Percentiles rank a stretch among this genome's conserved stretches.
These are phyloP conservation scores for Xerocomus brunneocitrinus DNA, from an alignment of 768 basidiomycete genomes.

Conservation along the genomic window DNA sequence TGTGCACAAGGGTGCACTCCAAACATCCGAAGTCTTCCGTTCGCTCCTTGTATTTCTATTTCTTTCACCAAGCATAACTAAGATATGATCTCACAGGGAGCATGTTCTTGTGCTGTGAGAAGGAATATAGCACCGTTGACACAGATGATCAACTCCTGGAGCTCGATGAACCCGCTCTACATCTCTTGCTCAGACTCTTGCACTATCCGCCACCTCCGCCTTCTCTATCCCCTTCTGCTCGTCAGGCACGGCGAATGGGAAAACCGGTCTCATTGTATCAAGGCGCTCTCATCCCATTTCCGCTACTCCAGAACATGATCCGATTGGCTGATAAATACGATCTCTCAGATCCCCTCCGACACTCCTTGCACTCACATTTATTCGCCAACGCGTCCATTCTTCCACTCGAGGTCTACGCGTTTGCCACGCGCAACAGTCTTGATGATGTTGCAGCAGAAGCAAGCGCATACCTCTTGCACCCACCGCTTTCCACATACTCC, in stretches of 20 bases:
- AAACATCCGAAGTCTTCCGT: slow-evolving; percentile 63
- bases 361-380: slow-evolving; percentile 48
- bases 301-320: slow-evolving; percentile 55
- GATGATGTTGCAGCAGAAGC: slow-evolving; percentile 49
- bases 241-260: slow-evolving; percentile 27
- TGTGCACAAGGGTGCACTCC: slow-evolving; percentile 47
- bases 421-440: slow-evolving; percentile 43
- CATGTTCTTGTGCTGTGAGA: slow-evolving; percentile 64
- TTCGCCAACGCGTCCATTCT: slow-evolving; percentile 44
- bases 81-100: slow-evolving; percentile 39
- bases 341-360: slow-evolving; percentile 42
- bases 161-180: slow-evolving; percentile 48
- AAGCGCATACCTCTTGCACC: slow-evolving; percentile 50
- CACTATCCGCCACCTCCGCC: slow-evolving; percentile 53
- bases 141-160: slow-evolving; percentile 38
- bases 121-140: slow-evolving; percentile 9
- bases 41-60: slow-evolving; percentile 24
- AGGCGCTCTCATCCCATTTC: slow-evolving; percentile 56
- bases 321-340: slow-evolving; percentile 63
- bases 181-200: slow-evolving; percentile 51
- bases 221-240: slow-evolving; percentile 23
- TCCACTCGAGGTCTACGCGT: slow-evolving; percentile 60
- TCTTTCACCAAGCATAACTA: slow-evolving; percentile 6
- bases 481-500: slow-evolving; percentile 53
- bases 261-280: slow-evolving; percentile 30